Base-by-base conservation (phyloP, 225 moss, liverwort and hornwort species). In the Sphagnum contortum region DNA sequence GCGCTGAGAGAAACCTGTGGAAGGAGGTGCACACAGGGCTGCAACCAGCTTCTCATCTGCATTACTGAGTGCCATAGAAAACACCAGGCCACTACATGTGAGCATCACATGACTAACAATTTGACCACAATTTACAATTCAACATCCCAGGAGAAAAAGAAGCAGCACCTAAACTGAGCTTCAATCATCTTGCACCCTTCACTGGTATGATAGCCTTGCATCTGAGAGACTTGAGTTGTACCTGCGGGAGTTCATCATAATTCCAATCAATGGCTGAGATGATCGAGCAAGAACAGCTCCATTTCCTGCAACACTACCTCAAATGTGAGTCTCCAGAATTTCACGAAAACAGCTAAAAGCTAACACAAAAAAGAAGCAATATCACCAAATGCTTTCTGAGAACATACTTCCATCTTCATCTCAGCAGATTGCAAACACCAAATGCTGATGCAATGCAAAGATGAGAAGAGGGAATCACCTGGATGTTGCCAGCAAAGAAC, bases 251-350 rank as follows among this genome's bases (percentile, higher is more conserved):
- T 77, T 92, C 90, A 92, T 90, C 76, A 87, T 87, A 58, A 98
- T 76, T 46, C 90, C 92, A 58, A 89, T 81, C 62, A 92, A 82
- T 63, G 96, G 96, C 68, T 98, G 96, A 64, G 96, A 87, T 68
- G 96, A 98, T 64, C 96, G 92, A 66, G 96, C 92, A 70, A 98
- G 88, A 13, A 92, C 89, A 62, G 96, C 90, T 80, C 96, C 92
- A 75, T 92, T 98, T 68, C 75, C 92, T 98, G 81, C 77, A 88
- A 49, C 69, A 67, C 46, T 63, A 66, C 51, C 12, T 47, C 10
- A 6, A 70, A 50, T 48, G 58, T 60, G 12, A 54, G 58, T 58
- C 58, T 44, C 44, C 8, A 13, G 29, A 29, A 29, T 29, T 29
- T 29, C 0, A 29, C 29, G 29, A 29, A 29, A 29, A 29, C 29